Base-by-base conservation (phyloP, 352 stramenopile genomes). In the Globisporangium rhizosaccharum region DNA sequence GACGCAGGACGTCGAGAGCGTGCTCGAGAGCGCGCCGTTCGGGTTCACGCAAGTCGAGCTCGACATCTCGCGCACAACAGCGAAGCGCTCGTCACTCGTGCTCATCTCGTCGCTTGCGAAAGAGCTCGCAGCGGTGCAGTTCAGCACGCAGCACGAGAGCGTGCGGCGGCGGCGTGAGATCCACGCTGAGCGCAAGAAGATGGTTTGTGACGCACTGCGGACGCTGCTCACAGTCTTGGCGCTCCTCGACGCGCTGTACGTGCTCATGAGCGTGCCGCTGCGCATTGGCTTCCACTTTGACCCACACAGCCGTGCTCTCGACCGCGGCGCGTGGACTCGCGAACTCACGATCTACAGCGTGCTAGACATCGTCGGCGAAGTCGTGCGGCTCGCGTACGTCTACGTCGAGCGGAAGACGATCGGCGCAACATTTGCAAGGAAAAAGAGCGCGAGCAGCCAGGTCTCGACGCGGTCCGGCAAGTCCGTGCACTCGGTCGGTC, bases 271-370 rank as follows among this genome's bases (percentile, higher is more conserved):
- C 45, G 57, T 75, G 49, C 71, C 72, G 14, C 49, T 79, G 14
- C 75, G 71, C 0, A 46, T 82, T 26, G 72, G 73, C 2, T 84
- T 81, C 44, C 52, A 69, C 33, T 82, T 82, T 23, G 73, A 85
- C 30, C 66, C 72, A 18, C 72, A 55, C 56, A 59, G 70, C 20
- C 59, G 23, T 15, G n/a, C 51, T 1, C 18, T 30, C 3, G 30
- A 56, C 11, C 26, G 47, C 25, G 50, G 65, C 47, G 33, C 23
- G 2, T 83, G 73, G 71, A 58, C 62, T 6, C 18, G 45, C 18
- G 63, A 66, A 10, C 59, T 79, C 17, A 37, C 67, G 5, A 20
- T 65, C 3, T 70, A 76, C 28, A 79, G 68, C 1, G 20, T 51
- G 15, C 26, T 77, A 17, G 70, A 83, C 42, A 18, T 79, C 28